phyloP scores from a whole-genome alignment of 345 rosid species.

The Lagerstroemia speciosa region DNA sequence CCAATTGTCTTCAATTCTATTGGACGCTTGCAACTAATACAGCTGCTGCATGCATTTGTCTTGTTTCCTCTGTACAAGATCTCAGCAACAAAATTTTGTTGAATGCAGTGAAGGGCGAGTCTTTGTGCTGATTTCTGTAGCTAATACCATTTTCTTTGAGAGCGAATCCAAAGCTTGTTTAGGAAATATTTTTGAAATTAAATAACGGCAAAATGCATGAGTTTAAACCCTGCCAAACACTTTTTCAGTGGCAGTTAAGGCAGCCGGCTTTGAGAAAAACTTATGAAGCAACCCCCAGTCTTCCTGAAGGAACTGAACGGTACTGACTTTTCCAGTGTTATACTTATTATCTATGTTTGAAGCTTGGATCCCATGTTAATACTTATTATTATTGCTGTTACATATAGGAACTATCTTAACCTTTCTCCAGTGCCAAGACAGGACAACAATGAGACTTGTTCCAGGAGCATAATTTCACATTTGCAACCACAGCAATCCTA shows the following conservation, averaged over 20 bases:
- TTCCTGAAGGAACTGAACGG: not conserved
- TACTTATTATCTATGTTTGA: not conserved
- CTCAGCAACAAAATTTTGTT: conserved; percentile 37
- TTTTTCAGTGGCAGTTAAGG: not conserved
- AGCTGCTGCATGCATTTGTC: not conserved
- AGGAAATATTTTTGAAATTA: not conserved
- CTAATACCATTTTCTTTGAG: not conserved
- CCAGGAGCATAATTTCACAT: not conserved
- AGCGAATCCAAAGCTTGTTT: not conserved
- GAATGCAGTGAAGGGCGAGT: conserved; percentile 49
- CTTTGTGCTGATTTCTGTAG: not conserved
- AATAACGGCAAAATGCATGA: not conserved
- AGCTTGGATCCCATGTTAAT: not conserved
- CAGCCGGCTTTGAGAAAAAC: not conserved
- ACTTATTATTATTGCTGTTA: conserved; percentile 5
- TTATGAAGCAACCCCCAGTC: too few species aligned
- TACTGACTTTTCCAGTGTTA: not conserved
- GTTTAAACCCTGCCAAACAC: not conserved
- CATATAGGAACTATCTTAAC: conserved; percentile 19
- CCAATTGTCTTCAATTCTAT: not conserved
- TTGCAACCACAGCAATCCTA: too few species aligned
- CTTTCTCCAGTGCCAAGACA: not conserved
- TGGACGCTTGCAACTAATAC: not conserved
- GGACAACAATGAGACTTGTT: not conserved
- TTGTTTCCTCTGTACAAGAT: conserved; percentile 37